phyloP scores from a whole-genome alignment of 306 rosid species.

The Rosa persica region DNA sequence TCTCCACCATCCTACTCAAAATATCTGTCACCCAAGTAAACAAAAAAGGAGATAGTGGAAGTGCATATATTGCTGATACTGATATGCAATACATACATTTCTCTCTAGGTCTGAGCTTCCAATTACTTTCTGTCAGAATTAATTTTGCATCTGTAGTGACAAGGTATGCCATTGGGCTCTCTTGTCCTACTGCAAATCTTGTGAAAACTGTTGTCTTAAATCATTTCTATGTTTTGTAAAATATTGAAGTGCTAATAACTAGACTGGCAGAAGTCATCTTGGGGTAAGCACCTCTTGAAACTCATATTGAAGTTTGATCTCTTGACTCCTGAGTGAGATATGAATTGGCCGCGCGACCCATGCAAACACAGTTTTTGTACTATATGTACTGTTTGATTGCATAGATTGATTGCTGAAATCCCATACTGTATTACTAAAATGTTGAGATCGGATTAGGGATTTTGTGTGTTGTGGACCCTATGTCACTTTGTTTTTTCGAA shows the following conservation, averaged over 20 bases:
- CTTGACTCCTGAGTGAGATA: not conserved
- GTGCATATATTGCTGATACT: too few relatives aligned
- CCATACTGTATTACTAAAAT: not conserved
- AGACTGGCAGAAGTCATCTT: not conserved
- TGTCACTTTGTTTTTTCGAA: not conserved
- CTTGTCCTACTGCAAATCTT: not conserved
- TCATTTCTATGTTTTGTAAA: not conserved
- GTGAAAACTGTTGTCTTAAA: not conserved
- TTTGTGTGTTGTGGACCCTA: not conserved
- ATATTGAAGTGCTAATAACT: not conserved
- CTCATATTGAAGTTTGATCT: not conserved
- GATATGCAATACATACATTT: not conserved
- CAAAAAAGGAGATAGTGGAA: too few relatives aligned
- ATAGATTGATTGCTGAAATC: not conserved
- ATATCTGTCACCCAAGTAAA: too few relatives aligned
- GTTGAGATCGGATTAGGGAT: not conserved
- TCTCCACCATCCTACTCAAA: too few relatives aligned
- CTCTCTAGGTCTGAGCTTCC: not conserved
- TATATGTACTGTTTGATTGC: conserved; percentile 2
- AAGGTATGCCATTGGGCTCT: not conserved
- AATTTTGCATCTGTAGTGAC: not conserved
- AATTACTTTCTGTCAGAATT: not conserved
- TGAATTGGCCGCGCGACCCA: not conserved
- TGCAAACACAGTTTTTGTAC: not conserved
- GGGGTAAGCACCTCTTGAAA: not conserved